Evolutionary conservation across 805 yeast species (phyloP).

Genomic region (Yamadazyma laniorum): DNA sequence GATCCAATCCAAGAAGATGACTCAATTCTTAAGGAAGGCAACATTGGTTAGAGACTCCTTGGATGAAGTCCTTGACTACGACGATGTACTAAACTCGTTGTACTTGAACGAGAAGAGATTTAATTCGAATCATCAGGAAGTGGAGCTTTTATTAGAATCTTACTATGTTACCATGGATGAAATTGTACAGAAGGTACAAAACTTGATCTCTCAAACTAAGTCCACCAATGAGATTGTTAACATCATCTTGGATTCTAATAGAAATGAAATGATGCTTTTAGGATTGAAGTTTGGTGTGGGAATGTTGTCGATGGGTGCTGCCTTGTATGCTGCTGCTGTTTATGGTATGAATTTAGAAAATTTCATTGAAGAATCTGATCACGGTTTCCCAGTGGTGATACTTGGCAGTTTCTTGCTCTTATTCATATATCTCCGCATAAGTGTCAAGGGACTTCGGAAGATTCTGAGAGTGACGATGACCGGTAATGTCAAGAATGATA

Average conservation of each 20-base stretch:
- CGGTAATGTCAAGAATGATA: constrained; percentile 16
- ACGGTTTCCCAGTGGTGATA: constrained; percentile 58
- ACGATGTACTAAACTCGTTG: constrained; percentile 80
- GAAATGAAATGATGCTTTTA: constrained; percentile 87
- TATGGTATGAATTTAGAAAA: constrained; percentile 97
- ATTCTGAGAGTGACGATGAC: constrained; percentile 75
- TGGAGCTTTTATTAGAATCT: constrained; percentile 85
- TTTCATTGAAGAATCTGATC: constrained; percentile 77
- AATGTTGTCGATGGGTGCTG: constrained; percentile 74
- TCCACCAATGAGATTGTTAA: constrained; percentile 95
- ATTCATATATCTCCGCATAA: constrained; percentile 47
- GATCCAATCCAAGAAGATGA: constrained; percentile 79
- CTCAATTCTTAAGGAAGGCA: constrained; percentile 83
- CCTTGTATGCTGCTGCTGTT: constrained; percentile 77
- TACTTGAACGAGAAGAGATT: constrained; percentile 64
- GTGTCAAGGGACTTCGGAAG: constrained; percentile 57
- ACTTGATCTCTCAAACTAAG: constrained; percentile 72
- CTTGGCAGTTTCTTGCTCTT: constrained; percentile 43
- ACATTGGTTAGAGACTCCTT: constrained; percentile 76
- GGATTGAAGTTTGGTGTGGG: constrained; percentile 84
- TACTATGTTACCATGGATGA: constrained; percentile 91
- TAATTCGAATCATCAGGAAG: constrained; percentile 70
- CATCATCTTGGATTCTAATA: constrained; percentile 86
- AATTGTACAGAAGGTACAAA: constrained; percentile 85
- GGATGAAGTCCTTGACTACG: constrained; percentile 83